phyloP scores from a whole-genome alignment of 2,329 filamentous ascomycete genomes.

The Colletotrichum truncatum region DNA sequence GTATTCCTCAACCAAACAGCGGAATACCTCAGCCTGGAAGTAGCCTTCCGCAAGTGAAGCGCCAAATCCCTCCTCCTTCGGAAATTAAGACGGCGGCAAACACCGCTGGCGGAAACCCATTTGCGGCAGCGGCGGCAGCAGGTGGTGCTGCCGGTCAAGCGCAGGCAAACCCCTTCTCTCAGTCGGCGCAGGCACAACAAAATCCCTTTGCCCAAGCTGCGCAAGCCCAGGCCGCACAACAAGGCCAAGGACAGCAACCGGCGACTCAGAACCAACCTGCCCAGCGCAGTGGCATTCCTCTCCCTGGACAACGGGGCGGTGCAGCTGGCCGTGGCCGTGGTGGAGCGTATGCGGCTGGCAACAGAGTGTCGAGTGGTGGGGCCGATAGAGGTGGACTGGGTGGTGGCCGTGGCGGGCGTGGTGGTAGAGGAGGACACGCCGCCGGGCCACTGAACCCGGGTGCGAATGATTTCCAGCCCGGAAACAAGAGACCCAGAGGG shows the following conservation, averaged over 20 bases:
- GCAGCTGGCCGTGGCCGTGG: slow-evolving; percentile 44
- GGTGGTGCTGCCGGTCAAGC: neutral
- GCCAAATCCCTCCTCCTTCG: neutral
- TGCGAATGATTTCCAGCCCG: slow-evolving; percentile 65
- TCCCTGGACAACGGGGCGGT: slow-evolving; percentile 49
- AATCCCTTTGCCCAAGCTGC: slow-evolving; percentile 23
- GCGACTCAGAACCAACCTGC: slow-evolving; percentile 12
- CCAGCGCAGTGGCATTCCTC: slow-evolving; percentile 44
- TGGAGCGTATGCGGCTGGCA: slow-evolving; percentile 48
- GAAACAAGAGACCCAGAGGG: slow-evolving; percentile 65
- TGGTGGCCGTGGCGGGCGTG: slow-evolving; percentile 44
- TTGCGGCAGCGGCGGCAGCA: slow-evolving; percentile 3
- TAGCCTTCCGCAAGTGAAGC: slow-evolving; percentile 22
- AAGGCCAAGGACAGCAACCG: slow-evolving; percentile 18
- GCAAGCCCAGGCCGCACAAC: slow-evolving; percentile 2
- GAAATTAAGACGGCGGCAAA: neutral
- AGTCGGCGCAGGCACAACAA: slow-evolving; percentile 6
- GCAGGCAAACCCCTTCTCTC: slow-evolving; percentile 9
- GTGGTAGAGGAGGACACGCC: slow-evolving; percentile 53
- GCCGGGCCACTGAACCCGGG: slow-evolving; percentile 54
- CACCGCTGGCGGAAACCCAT: slow-evolving; percentile 19
- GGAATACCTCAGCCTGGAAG: slow-evolving; percentile 14
- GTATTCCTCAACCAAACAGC: slow-evolving; percentile 8
- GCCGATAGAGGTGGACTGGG: slow-evolving; percentile 43
- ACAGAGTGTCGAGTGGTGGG: slow-evolving; percentile 43